Base-by-base conservation (phyloP, 2,329 filamentous ascomycete species). In the Xylariomycetidae sp. region DNA sequence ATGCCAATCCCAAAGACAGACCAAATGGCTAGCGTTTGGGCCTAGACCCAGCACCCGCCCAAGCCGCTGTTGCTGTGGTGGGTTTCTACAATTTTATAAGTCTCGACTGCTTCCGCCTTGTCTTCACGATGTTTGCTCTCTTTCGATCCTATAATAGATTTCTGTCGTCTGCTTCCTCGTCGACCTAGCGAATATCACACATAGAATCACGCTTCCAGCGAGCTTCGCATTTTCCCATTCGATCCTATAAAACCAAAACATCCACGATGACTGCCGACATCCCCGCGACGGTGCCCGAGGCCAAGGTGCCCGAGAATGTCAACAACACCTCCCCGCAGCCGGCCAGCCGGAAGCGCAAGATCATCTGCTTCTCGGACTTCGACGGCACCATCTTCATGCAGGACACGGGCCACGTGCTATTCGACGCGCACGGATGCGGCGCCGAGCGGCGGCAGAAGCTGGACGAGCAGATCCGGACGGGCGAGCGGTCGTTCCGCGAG, bases 381-480 rank as follows among this genome's bases (percentile, higher is more conserved):
- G 79, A 83, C 54, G 79, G 79, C 42, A 83, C 79, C 4, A 84
- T 84, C 42, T 82, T 81, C 64, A 79, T 79, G 68, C 76, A 82
- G 65, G 76, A 81, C 46, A 82, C 75, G 2, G 80, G 80, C 27
- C 79, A 83, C 52, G 70, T 82, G 43, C 72, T 84, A 31, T 80
- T 82, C 57, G 77, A 82, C 52, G 66, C 66, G 46, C 70, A 78
- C 44, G 78, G 79, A 32, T 82, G 77, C 56, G 79, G 79, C 18
- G 59, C 64, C 15, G 63, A 70, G 40, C 64, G 65, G 37, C 70
- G 77, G 31, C 58, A 71, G 36, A 47, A 68, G 25, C 70, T 82
- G 31, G 78, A 82, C 38, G 61, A 72, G 38, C 75, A 83, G 47
- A 79, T 83, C 57, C 74, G 78, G 48, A 66, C 59, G 4, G 79